Conservation (phyloP, 2,329 filamentous ascomycete genomes). For the Berkeleyomyces rouxiae region DNA sequence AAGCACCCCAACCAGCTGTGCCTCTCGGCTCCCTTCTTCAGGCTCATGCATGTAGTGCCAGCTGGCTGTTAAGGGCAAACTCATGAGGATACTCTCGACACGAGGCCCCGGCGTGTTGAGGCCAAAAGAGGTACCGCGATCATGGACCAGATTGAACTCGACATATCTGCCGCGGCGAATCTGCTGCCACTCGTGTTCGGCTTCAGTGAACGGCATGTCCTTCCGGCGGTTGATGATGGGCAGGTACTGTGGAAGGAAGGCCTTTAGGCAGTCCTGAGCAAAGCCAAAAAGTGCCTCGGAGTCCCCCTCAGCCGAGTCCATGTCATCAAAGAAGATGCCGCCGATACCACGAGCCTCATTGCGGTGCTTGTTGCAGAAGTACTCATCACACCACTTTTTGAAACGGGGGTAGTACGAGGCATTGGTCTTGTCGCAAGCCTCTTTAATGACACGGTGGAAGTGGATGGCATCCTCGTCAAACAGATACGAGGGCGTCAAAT, state of each 20-base stretch:
- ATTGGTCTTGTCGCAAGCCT: constrained; percentile 85
- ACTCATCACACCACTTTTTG: constrained; percentile 97
- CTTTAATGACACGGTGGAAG: constrained; percentile 88
- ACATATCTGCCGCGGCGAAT: constrained; percentile 87
- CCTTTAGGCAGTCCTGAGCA: constrained; percentile 64
- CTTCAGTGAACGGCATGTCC: constrained; percentile 73
- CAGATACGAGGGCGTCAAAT: constrained; percentile 82
- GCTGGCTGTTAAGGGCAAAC: constrained; percentile 74
- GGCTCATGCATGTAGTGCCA: constrained; percentile 95
- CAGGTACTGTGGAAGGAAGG: constrained; percentile 80
- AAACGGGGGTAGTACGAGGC: constrained; percentile 82
- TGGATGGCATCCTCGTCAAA: constrained; percentile 96
- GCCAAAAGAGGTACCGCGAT: constrained; percentile 86
- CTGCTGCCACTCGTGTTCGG: constrained; percentile 94
- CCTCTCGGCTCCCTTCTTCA: constrained; percentile 58
- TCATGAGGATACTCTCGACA: constrained; percentile 96
- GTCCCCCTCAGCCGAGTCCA: constrained; percentile 74
- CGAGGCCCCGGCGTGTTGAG: constrained; percentile 81
- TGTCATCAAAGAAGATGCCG: constrained; percentile 96
- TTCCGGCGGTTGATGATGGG: constrained; percentile 80
- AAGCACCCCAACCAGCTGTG: constrained; percentile 59
- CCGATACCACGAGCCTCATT: constrained; percentile 75
- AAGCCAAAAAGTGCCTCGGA: constrained; percentile 84
- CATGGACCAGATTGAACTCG: constrained; percentile 95
- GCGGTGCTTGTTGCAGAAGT: constrained; percentile 89